Percentiles rank a stretch among this genome's conserved stretches.
These are phyloP conservation scores for Sugiyamaella smithiae DNA, from an alignment of 805 yeast genomes.

Conservation along the genomic window DNA sequence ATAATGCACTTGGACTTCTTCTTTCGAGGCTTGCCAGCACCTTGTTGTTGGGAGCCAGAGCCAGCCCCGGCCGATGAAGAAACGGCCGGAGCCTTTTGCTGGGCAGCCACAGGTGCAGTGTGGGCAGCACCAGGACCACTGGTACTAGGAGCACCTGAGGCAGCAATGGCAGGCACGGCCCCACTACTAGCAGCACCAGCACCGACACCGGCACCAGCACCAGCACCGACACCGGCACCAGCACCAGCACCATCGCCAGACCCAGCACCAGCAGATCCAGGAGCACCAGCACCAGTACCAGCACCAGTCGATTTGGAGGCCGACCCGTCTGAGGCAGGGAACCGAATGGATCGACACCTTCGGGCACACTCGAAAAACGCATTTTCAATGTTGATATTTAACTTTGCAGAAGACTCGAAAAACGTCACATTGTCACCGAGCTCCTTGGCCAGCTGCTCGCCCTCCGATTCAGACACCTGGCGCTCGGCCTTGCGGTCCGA, in stretches of 20 bases:
- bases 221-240: conserved; percentile 1
- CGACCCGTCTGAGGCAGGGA: neutral
- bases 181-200: neutral
- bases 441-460: conserved; percentile 68
- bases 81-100: neutral
- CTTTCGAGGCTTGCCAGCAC: conserved; percentile 4
- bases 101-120: neutral
- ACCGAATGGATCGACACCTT: conserved; percentile 75
- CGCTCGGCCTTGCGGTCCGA: conserved; percentile 74
- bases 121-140: neutral
- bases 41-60: too few relatives aligned
- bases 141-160: neutral
- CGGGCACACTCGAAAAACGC: conserved; percentile 64
- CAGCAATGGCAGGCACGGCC: neutral
- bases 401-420: conserved; percentile 92
- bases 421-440: conserved; percentile 55
- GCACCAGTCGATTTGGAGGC: neutral
- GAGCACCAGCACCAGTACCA: neutral
- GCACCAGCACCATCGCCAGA: conserved; percentile 3
- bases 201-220: conserved; percentile 4
- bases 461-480: conserved; percentile 79
- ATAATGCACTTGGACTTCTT: conserved; percentile 7
- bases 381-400: conserved; percentile 81
- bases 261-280: conserved; percentile 1
- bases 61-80: neutral